Conservation (phyloP, 768 basidiomycete species). For the Russula abietina region DNA sequence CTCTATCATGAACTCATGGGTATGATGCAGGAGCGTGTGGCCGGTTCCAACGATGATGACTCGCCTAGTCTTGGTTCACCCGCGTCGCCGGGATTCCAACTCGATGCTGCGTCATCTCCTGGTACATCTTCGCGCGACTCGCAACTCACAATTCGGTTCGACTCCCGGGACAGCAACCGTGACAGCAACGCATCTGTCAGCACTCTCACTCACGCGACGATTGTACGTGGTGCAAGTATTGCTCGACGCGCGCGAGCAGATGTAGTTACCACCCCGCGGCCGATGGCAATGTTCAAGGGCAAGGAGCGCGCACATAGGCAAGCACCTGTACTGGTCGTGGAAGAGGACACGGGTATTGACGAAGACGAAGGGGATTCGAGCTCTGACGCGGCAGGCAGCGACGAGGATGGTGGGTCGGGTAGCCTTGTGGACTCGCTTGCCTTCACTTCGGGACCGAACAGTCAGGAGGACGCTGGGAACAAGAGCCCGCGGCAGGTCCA, state of each 20-base stretch:
- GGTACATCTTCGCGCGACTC: constrained; percentile 7
- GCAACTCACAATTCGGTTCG: constrained; percentile 17
- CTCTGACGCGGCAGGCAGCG: constrained; percentile 3
- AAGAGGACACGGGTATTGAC: constrained; percentile 3
- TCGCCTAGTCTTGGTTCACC: constrained; percentile 2
- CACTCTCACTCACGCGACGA: constrained; percentile 24
- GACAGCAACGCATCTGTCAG: constrained; percentile 20
- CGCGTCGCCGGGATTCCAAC: constrained; percentile 6
- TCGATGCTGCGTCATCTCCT: constrained; percentile 2
- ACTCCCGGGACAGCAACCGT: constrained; percentile 17
- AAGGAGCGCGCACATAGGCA: constrained; percentile 2
- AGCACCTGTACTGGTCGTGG: not conserved
- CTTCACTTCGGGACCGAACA: constrained; percentile 22
- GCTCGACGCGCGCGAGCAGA: constrained; percentile 24
- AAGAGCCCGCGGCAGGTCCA: constrained; percentile 15
- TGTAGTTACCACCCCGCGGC: constrained; percentile 9
- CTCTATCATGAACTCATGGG: constrained; percentile 26
- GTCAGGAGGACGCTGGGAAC: constrained; percentile 16
- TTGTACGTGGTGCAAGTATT: constrained; percentile 24
- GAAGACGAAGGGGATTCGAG: constrained; percentile 13
- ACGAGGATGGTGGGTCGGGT: constrained; percentile 1
- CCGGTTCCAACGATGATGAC: not conserved
- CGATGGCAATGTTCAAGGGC: constrained; percentile 3
- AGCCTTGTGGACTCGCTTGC: constrained; percentile 17
- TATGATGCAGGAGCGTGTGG: constrained; percentile 24